Percentiles rank a stretch among this genome's conserved stretches.
These are phyloP conservation scores for Hamamelis virginiana DNA, from an alignment of 164 flowering plant species.

Conservation along the genomic window DNA sequence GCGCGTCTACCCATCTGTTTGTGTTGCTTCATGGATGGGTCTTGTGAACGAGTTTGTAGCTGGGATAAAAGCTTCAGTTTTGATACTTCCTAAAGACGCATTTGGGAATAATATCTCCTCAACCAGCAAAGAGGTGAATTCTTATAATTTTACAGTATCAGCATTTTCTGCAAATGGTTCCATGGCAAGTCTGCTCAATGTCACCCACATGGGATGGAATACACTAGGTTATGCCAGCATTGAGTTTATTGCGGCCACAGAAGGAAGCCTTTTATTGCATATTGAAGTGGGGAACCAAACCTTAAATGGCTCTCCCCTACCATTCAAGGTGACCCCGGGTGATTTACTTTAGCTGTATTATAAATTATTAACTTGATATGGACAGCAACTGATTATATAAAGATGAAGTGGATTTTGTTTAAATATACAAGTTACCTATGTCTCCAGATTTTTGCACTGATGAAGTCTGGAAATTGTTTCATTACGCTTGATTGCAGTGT, in stretches of 20 bases:
- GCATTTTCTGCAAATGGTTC: constrained; percentile 52
- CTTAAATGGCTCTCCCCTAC: constrained; percentile 70
- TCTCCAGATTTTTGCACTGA: background rate
- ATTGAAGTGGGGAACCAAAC: constrained; percentile 53
- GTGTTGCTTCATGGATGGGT: constrained; percentile 67
- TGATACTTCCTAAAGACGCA: constrained; percentile 83
- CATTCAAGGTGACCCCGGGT: constrained; percentile 85
- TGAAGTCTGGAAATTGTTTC: background rate
- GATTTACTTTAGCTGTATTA: constrained; percentile 2
- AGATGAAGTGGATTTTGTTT: background rate
- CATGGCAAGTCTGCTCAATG: constrained; percentile 33
- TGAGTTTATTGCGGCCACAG: constrained; percentile 45
- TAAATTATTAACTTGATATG: background rate
- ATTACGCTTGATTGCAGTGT: background rate
- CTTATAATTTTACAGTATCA: constrained; percentile 37
- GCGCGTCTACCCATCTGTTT: constrained; percentile 55
- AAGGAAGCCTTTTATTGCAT: constrained; percentile 59
- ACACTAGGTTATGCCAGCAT: constrained; percentile 52
- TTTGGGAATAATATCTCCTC: constrained; percentile 81
- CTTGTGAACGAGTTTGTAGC: constrained; percentile 63
- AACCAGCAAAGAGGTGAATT: constrained; percentile 29
- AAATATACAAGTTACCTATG: background rate
- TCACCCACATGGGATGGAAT: constrained; percentile 58
- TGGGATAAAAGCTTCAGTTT: constrained; percentile 51
- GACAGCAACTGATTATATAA: background rate